Percentiles rank a stretch among this genome's conserved stretches.
Evolutionary conservation across 768 basidiomycete genomes (phyloP).

Genomic region (Rubroboletus satanas): DNA sequence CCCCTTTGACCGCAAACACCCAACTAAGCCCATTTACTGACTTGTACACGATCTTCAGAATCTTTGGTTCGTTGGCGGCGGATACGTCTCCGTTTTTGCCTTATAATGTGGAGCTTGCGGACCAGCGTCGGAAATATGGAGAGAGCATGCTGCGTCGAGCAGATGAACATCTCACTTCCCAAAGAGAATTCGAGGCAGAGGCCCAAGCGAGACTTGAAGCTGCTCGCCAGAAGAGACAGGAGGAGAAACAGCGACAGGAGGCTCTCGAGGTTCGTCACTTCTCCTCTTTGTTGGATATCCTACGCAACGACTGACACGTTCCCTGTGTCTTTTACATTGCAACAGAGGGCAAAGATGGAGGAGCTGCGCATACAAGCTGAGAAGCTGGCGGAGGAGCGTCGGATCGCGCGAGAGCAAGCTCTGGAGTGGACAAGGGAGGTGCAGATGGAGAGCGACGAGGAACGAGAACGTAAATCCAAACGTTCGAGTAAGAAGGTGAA

Average conservation of each 20-base stretch:
- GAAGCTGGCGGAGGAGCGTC: slow-evolving; percentile 75
- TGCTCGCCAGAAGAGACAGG: slow-evolving; percentile 73
- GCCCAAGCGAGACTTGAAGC: slow-evolving; percentile 67
- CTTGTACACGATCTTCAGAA: slow-evolving; percentile 37
- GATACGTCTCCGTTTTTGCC: slow-evolving; percentile 69
- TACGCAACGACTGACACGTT: background rate
- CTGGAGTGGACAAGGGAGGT: slow-evolving; percentile 72
- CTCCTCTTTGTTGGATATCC: background rate
- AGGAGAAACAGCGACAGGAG: slow-evolving; percentile 67
- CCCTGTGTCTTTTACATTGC: background rate
- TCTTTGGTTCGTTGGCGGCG: slow-evolving; percentile 79
- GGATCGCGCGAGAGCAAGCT: slow-evolving; percentile 72
- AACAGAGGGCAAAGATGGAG: slow-evolving; percentile 58
- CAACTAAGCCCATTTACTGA: background rate
- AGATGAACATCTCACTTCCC: slow-evolving; percentile 72
- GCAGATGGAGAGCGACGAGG: slow-evolving; percentile 70
- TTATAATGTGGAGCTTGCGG: slow-evolving; percentile 83
- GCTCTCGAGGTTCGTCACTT: slow-evolving; percentile 55
- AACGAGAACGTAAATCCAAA: slow-evolving; percentile 62
- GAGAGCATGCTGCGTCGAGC: slow-evolving; percentile 78
- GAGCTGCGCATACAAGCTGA: slow-evolving; percentile 67
- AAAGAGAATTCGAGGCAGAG: slow-evolving; percentile 70
- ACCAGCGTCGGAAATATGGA: slow-evolving; percentile 87
- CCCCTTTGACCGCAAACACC: background rate
- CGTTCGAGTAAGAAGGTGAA: slow-evolving; percentile 53